Percentiles rank a stretch among this genome's conserved stretches.
Conservation (phyloP, 2,329 filamentous ascomycete genomes). For the Pseudocercospora vitis region DNA sequence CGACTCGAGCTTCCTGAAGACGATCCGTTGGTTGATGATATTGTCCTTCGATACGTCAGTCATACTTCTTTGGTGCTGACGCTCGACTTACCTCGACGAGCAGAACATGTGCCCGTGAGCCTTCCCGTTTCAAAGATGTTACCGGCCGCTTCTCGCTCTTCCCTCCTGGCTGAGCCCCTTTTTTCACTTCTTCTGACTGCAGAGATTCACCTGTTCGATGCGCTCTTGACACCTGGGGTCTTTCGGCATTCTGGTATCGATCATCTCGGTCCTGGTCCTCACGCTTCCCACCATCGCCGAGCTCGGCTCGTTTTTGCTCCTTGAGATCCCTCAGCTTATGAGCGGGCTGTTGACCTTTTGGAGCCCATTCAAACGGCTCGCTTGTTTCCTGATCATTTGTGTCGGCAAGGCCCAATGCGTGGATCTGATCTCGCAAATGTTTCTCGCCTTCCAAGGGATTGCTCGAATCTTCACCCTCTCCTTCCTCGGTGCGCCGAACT, state of each 20-base stretch:
- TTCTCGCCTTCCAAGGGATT: slow-evolving; percentile 10
- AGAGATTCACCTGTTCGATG: neutral
- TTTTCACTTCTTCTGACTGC: neutral
- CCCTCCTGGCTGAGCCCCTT: neutral
- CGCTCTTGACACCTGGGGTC: neutral
- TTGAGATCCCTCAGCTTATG: neutral
- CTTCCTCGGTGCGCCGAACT: slow-evolving; percentile 18
- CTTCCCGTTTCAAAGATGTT: slow-evolving; percentile 2
- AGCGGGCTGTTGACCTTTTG: slow-evolving; percentile 13
- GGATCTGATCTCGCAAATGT: slow-evolving; percentile 15
- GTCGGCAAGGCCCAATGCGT: slow-evolving; percentile 12
- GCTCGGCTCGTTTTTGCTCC: neutral
- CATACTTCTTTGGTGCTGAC: neutral
- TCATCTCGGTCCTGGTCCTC: slow-evolving; percentile 9
- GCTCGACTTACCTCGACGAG: slow-evolving; percentile 28
- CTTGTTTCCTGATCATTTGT: slow-evolving; percentile 9
- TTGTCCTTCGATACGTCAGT: slow-evolving; percentile 19
- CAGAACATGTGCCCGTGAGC: slow-evolving; percentile 25
- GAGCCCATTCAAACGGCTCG: slow-evolving; percentile 20
- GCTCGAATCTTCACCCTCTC: slow-evolving; percentile 1
- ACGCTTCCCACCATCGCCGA: neutral
- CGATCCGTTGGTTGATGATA: slow-evolving; percentile 37
- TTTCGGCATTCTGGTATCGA: slow-evolving; percentile 8
- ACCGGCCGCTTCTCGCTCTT: slow-evolving; percentile 3
- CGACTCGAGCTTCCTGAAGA: slow-evolving; percentile 31